These are phyloP conservation scores for Scedosporium apiospermum DNA, from an alignment of 2,329 filamentous ascomycete genomes.

Conservation along the genomic window DNA sequence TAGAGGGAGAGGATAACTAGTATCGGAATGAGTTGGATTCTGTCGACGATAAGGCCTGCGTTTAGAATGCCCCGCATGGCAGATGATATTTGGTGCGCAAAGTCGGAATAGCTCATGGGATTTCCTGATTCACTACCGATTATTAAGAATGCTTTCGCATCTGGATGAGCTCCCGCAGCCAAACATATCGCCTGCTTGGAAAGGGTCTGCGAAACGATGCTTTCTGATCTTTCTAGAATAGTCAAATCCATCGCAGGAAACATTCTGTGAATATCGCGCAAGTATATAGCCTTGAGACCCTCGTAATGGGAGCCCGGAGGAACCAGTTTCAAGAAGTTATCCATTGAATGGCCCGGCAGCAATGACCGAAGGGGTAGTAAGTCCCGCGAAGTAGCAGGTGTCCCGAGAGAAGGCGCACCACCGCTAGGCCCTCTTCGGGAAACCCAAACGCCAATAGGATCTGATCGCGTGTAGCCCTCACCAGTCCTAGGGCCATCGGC, in stretches of 20 bases:
- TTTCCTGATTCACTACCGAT: not conserved
- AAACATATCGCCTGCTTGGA: constrained; percentile 3
- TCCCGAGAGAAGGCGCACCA: not conserved
- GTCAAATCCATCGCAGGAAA: constrained; percentile 3
- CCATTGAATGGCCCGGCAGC: not conserved
- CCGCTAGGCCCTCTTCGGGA: constrained; percentile 3
- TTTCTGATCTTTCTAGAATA: not conserved
- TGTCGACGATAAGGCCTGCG: constrained; percentile 7
- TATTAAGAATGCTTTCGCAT: not conserved
- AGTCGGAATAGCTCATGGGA: constrained; percentile 8
- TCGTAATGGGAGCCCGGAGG: not conserved
- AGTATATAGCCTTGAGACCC: constrained; percentile 2
- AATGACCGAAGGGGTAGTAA: not conserved
- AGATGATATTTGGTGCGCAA: constrained; percentile 8
- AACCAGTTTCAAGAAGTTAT: not conserved
- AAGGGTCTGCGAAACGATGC: not conserved
- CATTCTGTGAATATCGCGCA: constrained; percentile 4
- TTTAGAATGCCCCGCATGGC: constrained; percentile 10
- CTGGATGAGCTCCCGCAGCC: not conserved
- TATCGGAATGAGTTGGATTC: constrained; percentile 14
- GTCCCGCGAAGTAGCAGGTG: not conserved
- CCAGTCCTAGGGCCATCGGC: constrained; percentile 7
- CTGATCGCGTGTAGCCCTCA: constrained; percentile 8
- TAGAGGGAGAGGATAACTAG: constrained; percentile 24
- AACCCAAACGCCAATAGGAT: constrained; percentile 11